A percentile compares a stretch with the other conserved stretches of the same genome.
Conservation (phyloP, 2,329 filamentous ascomycete genomes). For the Alternaria arbusti region DNA sequence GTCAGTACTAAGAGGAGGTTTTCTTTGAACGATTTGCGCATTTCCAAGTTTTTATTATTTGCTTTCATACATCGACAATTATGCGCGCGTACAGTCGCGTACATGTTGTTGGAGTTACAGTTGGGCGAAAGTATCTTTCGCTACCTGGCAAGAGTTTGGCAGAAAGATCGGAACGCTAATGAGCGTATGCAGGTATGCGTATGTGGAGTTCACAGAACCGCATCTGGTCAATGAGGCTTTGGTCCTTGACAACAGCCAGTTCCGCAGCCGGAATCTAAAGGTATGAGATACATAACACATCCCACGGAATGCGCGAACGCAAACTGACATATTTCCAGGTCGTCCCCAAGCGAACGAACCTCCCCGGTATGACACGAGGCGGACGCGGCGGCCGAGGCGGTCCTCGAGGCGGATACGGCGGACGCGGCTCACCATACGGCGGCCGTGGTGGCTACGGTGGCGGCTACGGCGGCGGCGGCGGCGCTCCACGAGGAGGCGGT, state of each 20-base stretch:
- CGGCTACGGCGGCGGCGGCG: slow-evolving; percentile 32
- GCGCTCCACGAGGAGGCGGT: slow-evolving; percentile 51
- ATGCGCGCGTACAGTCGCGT: not conserved
- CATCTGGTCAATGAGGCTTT: slow-evolving; percentile 91
- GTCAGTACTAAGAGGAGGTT: slow-evolving; percentile 64
- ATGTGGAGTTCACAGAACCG: slow-evolving; percentile 97
- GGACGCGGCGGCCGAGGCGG: slow-evolving; percentile 66
- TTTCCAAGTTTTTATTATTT: not conserved
- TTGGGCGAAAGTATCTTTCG: slow-evolving; percentile 43
- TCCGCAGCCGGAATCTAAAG: slow-evolving; percentile 95
- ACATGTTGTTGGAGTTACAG: not conserved
- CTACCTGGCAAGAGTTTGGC: slow-evolving; percentile 64
- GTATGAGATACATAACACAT: slow-evolving; percentile 55
- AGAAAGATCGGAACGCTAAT: slow-evolving; percentile 61
- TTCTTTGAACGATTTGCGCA: slow-evolving; percentile 35
- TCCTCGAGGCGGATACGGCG: slow-evolving; percentile 52
- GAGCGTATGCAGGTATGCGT: slow-evolving; percentile 79
- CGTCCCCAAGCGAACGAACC: slow-evolving; percentile 91
- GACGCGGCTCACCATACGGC: slow-evolving; percentile 61
- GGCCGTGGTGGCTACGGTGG: slow-evolving; percentile 41
- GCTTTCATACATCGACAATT: not conserved
- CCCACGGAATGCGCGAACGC: slow-evolving; percentile 12
- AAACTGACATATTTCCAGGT: slow-evolving; percentile 58
- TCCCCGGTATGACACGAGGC: slow-evolving; percentile 90
- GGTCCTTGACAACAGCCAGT: slow-evolving; percentile 94